Evolutionary conservation across 2,329 filamentous ascomycete species (phyloP).

Genomic region (Fusarium fujikuroi): DNA sequence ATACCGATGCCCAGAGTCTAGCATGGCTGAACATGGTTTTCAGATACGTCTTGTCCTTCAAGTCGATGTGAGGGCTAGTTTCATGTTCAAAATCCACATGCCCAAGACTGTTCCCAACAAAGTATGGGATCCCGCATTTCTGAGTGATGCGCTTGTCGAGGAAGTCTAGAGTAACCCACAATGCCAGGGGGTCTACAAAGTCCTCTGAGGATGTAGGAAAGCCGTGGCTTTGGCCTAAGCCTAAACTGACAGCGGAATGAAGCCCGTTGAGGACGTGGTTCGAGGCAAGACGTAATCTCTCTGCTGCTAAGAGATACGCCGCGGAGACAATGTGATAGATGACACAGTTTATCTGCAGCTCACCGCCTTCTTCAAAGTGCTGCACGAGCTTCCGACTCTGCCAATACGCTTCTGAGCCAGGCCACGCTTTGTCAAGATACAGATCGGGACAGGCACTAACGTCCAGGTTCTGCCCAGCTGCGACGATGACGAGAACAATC

Average conservation of each 20-base stretch:
- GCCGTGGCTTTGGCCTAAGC: not conserved
- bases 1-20: not conserved
- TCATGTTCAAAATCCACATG: not conserved
- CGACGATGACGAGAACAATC: not conserved
- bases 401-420: not conserved
- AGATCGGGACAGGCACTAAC: rapidly evolving
- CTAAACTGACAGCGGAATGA: not conserved
- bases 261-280: not conserved
- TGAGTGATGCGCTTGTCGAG: not conserved
- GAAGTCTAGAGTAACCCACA: not conserved
- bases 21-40: not conserved
- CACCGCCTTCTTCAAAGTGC: not conserved
- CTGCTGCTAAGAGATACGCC: not conserved
- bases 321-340: not conserved
- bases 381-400: not conserved
- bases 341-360: not conserved
- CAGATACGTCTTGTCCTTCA: not conserved
- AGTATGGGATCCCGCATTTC: not conserved
- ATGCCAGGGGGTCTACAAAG: not conserved
- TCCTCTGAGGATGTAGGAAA: not conserved
- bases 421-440: not conserved
- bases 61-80: not conserved
- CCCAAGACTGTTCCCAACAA: not conserved
- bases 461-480: not conserved
- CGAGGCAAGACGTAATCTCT: not conserved